Base-by-base conservation (phyloP, 2,329 filamentous ascomycete genomes). In the Hypoxylon sp. region DNA sequence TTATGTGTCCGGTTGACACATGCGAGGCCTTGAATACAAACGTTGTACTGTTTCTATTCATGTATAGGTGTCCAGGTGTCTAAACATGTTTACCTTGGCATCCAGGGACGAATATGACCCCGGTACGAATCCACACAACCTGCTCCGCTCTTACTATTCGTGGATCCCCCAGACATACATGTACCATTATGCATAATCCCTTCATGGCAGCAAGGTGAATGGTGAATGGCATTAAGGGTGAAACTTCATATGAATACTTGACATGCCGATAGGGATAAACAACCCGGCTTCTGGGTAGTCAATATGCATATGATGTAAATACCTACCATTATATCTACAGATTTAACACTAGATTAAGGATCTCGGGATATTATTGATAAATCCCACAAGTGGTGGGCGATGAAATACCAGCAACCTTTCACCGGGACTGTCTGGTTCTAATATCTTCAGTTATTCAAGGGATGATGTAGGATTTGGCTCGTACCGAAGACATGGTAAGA, bases 401-500 rank as follows among this genome's bases (percentile, higher is more conserved):
- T 53, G 23, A 48, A 56, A 52, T 54, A 57, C 50, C 34, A 47
- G 56, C 37, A 29, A 59, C 62, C 53, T 55, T 16, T 29, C 19
- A 32, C 62, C 54, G 48, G 63, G 48, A 62, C 51, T 59, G 21
- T 29, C 43, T 53, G 53, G 39, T 21, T 46, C 39, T 27, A 51
- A 47, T 39, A 64, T 48, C 50, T 55, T 54, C 37, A 51, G 55
- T 39, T 41, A 39, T 51, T 41, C 25, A 62, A 52, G 53, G 62
- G 32, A 56, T 48, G 37, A 56, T 51, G 54, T 57, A 48, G 62
- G 51, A 66, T 66, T 65, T 66, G 55, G 62, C 53, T 47, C 54
- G 67, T 69, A 56, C 67, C 67, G 60, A 51, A 67, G 63, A 67
- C 57, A 69, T 59, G 63, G 67, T 67, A 69, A 62, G 60, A 69